Evolutionary conservation across 2,329 filamentous ascomycete species (phyloP).

Genomic region (Periconia digitata): DNA sequence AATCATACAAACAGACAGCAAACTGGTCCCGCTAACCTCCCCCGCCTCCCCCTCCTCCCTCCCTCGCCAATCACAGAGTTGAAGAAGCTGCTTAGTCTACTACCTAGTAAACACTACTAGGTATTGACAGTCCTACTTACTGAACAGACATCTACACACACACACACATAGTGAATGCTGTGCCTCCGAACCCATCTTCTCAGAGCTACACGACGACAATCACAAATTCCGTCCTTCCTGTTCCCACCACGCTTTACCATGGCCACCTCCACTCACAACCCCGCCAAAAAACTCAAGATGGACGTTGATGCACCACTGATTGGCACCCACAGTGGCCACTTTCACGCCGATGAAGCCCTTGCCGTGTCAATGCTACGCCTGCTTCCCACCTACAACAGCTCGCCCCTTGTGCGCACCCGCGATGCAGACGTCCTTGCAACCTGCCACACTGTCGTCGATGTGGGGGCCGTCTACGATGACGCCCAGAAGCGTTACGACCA

Average conservation of each 20-base stretch:
- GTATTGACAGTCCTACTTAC: too few species aligned
- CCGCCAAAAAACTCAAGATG: constrained; percentile 82
- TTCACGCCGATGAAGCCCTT: constrained; percentile 97
- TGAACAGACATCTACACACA: too few species aligned
- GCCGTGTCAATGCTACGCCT: constrained; percentile 94
- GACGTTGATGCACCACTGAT: constrained; percentile 64
- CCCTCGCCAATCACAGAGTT: too few species aligned
- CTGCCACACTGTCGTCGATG: constrained; percentile 95
- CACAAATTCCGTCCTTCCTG: background rate
- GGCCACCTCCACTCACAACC: constrained; percentile 39
- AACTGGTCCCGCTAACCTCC: too few species aligned
- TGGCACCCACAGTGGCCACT: constrained; percentile 93
- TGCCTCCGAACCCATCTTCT: background rate
- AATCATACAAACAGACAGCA: too few species aligned
- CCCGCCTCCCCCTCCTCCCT: too few species aligned
- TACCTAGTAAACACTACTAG: too few species aligned
- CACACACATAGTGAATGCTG: background rate
- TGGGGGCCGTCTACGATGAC: constrained; percentile 91
- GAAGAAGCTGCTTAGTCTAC: too few species aligned
- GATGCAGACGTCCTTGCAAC: constrained; percentile 75
- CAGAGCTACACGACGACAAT: background rate
- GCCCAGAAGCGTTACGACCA: constrained; percentile 83
- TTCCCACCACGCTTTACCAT: background rate
- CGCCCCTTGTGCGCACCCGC: constrained; percentile 80
- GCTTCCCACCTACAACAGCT: constrained; percentile 75